phyloP scores from a whole-genome alignment of 768 basidiomycete species.

The Russula griseocarnosa region DNA sequence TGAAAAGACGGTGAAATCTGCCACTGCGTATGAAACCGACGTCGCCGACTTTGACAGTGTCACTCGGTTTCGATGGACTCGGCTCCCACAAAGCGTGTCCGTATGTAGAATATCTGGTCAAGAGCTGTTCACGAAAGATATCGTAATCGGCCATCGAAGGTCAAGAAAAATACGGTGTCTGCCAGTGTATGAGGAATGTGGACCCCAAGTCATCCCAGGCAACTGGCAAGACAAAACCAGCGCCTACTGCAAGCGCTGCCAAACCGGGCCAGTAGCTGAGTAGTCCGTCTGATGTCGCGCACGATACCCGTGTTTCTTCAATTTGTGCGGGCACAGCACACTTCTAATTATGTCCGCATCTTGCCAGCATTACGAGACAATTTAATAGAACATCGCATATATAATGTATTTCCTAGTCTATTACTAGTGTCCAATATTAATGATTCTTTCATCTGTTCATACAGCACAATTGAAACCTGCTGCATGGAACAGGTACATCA shows the following conservation, averaged over 20 bases:
- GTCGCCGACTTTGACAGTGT: neutral
- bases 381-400: slow-evolving; percentile 45
- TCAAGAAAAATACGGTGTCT: too few species aligned
- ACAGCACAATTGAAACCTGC: neutral
- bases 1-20: slow-evolving; percentile 27
- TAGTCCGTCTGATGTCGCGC: slow-evolving; percentile 42
- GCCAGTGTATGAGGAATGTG: too few species aligned
- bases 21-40: slow-evolving; percentile 22
- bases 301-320: slow-evolving; percentile 40
- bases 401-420: slow-evolving; percentile 13
- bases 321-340: slow-evolving; percentile 43
- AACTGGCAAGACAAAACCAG: too few species aligned
- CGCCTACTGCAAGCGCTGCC: too few species aligned
- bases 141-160: too few species aligned
- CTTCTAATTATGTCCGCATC: slow-evolving; percentile 32
- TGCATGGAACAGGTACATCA: neutral
- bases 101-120: neutral
- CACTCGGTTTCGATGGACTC: neutral
- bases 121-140: slow-evolving; percentile 1
- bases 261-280: neutral
- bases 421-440: slow-evolving; percentile 23
- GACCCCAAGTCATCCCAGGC: too few species aligned
- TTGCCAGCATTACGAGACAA: slow-evolving; percentile 56
- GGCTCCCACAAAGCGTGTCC: slow-evolving; percentile 27
- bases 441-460: slow-evolving; percentile 1